Conservation (phyloP, 768 basidiomycete genomes). For the Suillus discolor region DNA sequence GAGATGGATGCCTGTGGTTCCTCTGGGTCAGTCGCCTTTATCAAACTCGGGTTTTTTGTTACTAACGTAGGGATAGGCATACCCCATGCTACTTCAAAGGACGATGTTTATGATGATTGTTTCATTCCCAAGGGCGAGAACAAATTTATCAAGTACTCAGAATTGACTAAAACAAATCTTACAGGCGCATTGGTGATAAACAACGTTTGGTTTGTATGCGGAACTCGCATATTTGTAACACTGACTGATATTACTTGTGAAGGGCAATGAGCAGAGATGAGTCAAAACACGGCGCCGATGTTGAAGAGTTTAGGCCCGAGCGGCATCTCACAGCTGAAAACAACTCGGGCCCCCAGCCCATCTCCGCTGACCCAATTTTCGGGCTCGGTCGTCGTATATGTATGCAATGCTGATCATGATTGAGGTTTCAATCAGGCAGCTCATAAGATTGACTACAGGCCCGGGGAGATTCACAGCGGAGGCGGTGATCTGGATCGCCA, state of each 20-base stretch:
- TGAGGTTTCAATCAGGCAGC: neutral
- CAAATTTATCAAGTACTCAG: neutral
- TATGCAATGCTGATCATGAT: conserved; percentile 9
- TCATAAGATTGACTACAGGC: conserved; percentile 7
- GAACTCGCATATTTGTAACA: neutral
- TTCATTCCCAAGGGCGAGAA: conserved; percentile 43
- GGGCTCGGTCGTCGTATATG: conserved; percentile 29
- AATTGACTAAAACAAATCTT: neutral
- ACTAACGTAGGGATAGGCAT: conserved; percentile 18
- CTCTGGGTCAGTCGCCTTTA: conserved; percentile 20
- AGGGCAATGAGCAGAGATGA: conserved; percentile 31
- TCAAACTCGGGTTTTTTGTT: neutral
- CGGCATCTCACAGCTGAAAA: conserved; percentile 20
- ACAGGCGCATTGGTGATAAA: conserved; percentile 32
- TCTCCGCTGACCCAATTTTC: conserved; percentile 25
- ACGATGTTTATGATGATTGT: conserved; percentile 34
- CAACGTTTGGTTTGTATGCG: conserved; percentile 36
- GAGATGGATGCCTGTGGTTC: conserved; percentile 28
- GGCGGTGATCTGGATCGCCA: conserved; percentile 23
- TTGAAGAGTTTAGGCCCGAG: conserved; percentile 29
- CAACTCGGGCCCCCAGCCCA: neutral
- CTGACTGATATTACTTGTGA: neutral
- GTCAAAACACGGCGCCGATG: conserved; percentile 14
- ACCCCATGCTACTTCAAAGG: conserved; percentile 25
- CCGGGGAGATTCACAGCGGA: conserved; percentile 28